phyloP scores from a whole-genome alignment of 2,329 filamentous ascomycete genomes.

The Biscogniauxia marginata region DNA sequence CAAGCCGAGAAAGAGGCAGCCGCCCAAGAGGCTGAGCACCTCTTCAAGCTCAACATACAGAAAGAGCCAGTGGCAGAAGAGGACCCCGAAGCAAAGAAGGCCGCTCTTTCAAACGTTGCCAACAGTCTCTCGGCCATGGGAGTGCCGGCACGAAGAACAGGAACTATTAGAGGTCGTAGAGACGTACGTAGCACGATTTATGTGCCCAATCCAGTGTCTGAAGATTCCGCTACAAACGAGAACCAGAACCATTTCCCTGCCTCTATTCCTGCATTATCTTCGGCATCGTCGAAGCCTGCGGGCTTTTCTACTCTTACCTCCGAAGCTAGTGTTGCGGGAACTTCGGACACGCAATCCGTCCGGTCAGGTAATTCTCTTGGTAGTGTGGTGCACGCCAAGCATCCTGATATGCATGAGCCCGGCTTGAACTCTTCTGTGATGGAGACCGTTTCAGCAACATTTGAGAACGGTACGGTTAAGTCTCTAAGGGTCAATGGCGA shows the following conservation, averaged over 20 bases:
- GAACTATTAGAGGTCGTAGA: slow-evolving; percentile 81
- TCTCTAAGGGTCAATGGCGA: slow-evolving; percentile 79
- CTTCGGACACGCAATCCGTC: slow-evolving; percentile 87
- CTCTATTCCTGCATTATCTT: slow-evolving; percentile 35
- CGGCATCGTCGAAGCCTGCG: slow-evolving; percentile 41
- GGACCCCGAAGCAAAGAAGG: slow-evolving; percentile 70
- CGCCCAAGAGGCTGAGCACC: slow-evolving; percentile 59
- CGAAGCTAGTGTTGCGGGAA: slow-evolving; percentile 55
- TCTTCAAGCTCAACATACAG: slow-evolving; percentile 78
- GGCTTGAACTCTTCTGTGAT: slow-evolving; percentile 88
- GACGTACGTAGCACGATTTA: slow-evolving; percentile 93
- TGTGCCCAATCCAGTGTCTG: slow-evolving; percentile 51
- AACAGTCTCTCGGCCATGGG: slow-evolving; percentile 66
- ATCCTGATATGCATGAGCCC: slow-evolving; percentile 76
- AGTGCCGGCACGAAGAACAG: slow-evolving; percentile 65
- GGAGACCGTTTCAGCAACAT: slow-evolving; percentile 84
- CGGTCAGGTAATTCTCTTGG: slow-evolving; percentile 81
- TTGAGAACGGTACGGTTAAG: slow-evolving; percentile 70
- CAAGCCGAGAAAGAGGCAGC: slow-evolving; percentile 68
- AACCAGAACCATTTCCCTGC: slow-evolving; percentile 34
- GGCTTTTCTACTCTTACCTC: slow-evolving; percentile 59
- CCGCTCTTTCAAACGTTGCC: slow-evolving; percentile 72
- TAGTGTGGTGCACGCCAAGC: slow-evolving; percentile 66
- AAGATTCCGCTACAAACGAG: slow-evolving; percentile 29
- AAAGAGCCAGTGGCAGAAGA: slow-evolving; percentile 77